Percentiles rank a stretch among this genome's conserved stretches.
phyloP scores from a whole-genome alignment of 306 rosid species.

The Dalbergia cochinchinensis region DNA sequence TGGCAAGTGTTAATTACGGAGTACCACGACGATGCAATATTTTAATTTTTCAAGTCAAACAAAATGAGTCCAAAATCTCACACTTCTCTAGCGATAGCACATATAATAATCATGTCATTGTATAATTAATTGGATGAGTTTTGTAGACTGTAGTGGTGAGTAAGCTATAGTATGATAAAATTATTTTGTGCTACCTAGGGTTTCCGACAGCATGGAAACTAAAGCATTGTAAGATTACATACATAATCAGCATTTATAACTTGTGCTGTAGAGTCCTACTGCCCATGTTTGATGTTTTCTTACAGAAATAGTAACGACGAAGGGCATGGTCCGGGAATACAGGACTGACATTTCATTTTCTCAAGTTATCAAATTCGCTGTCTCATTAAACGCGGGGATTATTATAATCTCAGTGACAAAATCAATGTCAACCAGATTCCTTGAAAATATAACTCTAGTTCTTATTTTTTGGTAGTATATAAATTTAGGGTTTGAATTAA shows the following conservation, averaged over 20 bases:
- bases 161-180: slow-evolving; percentile 16
- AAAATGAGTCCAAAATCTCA: slow-evolving; percentile 47
- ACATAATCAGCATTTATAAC: slow-evolving; percentile 35
- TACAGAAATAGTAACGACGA: slow-evolving; percentile 50
- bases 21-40: slow-evolving; percentile 30
- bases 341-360: slow-evolving; percentile 62
- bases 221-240: slow-evolving; percentile 44
- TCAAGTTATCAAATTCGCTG: slow-evolving; percentile 45
- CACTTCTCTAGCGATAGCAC: neutral
- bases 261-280: slow-evolving; percentile 22
- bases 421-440: slow-evolving; percentile 54
- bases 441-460: slow-evolving; percentile 54
- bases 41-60: slow-evolving; percentile 54
- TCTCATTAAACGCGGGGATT: slow-evolving; percentile 47
- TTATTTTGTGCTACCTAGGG: slow-evolving; percentile 53
- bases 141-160: neutral
- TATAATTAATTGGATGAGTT: slow-evolving; percentile 17
- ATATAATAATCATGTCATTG: slow-evolving; percentile 1
- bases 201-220: slow-evolving; percentile 65
- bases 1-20: slow-evolving; percentile 18
- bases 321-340: slow-evolving; percentile 58
- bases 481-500: slow-evolving; percentile 3
- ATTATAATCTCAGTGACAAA: slow-evolving; percentile 32
- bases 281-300: slow-evolving; percentile 38
- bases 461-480: neutral